Percentiles rank a stretch among this genome's conserved stretches.
These are phyloP conservation scores for Lachnellula occidentalis DNA, from an alignment of 2,329 filamentous ascomycete species.

Conservation along the genomic window DNA sequence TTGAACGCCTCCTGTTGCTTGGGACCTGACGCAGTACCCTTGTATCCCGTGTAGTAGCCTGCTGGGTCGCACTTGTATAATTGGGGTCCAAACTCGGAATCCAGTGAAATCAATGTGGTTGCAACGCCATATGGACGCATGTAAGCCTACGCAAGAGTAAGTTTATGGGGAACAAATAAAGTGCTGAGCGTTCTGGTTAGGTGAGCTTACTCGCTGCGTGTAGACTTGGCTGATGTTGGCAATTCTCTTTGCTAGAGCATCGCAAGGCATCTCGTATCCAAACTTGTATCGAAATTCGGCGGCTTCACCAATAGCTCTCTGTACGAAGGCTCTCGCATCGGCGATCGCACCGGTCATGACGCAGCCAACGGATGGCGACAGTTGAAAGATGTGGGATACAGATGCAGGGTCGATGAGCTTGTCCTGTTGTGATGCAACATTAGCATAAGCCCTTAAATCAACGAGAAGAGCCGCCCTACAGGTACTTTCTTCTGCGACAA, in stretches of 20 bases:
- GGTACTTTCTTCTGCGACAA: slow-evolving; percentile 99
- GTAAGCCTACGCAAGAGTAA: slow-evolving; percentile 60
- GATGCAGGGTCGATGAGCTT: slow-evolving; percentile 98
- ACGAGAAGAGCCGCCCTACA: slow-evolving; percentile 50
- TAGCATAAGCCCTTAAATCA: slow-evolving; percentile 13
- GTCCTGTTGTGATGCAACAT: slow-evolving; percentile 54
- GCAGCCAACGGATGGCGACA: slow-evolving; percentile 93
- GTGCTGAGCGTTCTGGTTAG: slow-evolving; percentile 30
- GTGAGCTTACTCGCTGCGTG: slow-evolving; percentile 75
- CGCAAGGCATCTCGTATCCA: slow-evolving; percentile 99
- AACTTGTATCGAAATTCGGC: slow-evolving; percentile 98
- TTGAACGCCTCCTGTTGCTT: slow-evolving; percentile 99
- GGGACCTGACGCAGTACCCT: slow-evolving; percentile 91
- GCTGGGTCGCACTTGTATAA: slow-evolving; percentile 98
- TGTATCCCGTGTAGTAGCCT: slow-evolving; percentile 97
- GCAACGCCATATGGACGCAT: slow-evolving; percentile 97
- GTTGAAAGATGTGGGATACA: slow-evolving; percentile 94
- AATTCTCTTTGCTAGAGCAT: slow-evolving; percentile 91
- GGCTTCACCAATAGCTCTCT: slow-evolving; percentile 89
- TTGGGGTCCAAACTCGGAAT: slow-evolving; percentile 87
- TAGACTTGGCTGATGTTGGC: slow-evolving; percentile 99
- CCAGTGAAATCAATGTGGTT: slow-evolving; percentile 89
- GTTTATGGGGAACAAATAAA: slow-evolving; percentile 13
- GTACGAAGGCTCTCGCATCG: slow-evolving; percentile 88
- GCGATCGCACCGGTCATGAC: slow-evolving; percentile 99